Percentiles rank a stretch among this genome's conserved stretches.
Conservation (phyloP, 345 rosid species). For the Melaleuca quinquenervia region DNA sequence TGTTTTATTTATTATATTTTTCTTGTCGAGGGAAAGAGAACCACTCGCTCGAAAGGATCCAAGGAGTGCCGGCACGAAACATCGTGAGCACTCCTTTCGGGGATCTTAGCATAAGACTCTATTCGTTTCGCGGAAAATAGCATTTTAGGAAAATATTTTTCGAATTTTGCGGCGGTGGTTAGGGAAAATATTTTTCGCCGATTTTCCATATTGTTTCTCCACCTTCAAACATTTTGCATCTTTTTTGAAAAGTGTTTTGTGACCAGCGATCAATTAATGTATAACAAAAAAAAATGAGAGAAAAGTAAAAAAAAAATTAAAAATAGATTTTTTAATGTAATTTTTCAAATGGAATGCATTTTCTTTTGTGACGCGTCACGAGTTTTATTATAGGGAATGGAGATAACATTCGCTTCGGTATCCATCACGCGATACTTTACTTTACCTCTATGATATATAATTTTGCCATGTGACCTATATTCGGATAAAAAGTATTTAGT, state of each 20-base stretch:
- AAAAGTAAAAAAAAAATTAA: too few species aligned
- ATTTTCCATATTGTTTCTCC: too few species aligned
- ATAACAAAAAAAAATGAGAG: too few species aligned
- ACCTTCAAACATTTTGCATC: too few species aligned
- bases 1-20: background rate
- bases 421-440: accelerated
- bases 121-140: too few species aligned
- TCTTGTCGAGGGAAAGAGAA: background rate
- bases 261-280: too few species aligned
- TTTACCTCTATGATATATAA: background rate
- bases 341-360: too few species aligned
- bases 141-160: too few species aligned
- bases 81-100: background rate
- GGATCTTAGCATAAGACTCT: background rate
- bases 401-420: accelerated
- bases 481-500: background rate
- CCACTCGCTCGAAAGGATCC: background rate
- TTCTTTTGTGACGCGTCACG: accelerated
- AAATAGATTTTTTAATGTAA: too few species aligned
- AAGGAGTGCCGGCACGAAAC: background rate
- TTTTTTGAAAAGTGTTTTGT: too few species aligned
- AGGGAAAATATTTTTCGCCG: too few species aligned
- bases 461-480: accelerated
- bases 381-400: accelerated
- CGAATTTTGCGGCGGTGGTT: too few species aligned